phyloP scores from a whole-genome alignment of 2,329 filamentous ascomycete species.

The Aspergillus quadricinctus region DNA sequence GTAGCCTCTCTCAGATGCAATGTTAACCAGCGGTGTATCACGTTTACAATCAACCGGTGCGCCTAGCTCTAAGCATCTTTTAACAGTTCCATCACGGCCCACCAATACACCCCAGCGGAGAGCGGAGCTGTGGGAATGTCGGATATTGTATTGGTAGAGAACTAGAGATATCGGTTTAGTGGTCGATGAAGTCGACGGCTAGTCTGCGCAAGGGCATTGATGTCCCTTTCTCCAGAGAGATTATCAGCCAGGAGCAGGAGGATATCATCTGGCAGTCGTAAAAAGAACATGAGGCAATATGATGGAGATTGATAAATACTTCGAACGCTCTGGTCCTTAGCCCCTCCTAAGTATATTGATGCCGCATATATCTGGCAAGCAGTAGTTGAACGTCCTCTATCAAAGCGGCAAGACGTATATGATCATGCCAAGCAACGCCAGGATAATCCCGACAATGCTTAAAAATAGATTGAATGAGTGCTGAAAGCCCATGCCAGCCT shows the following conservation, averaged over 20 bases:
- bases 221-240: background rate
- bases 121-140: background rate
- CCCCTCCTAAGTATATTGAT: background rate
- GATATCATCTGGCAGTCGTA: background rate
- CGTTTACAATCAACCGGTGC: background rate
- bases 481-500: constrained; percentile 52
- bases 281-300: background rate
- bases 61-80: background rate
- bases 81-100: background rate
- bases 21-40: background rate
- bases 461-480: constrained; percentile 8
- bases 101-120: background rate
- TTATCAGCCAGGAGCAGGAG: background rate
- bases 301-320: too few species aligned
- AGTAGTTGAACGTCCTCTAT: background rate
- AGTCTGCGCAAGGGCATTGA: background rate
- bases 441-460: constrained; percentile 15
- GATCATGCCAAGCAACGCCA: constrained; percentile 19
- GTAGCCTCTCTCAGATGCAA: background rate
- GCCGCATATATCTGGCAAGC: background rate
- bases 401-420: constrained; percentile 9
- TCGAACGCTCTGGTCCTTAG: too few species aligned
- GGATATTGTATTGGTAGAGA: background rate
- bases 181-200: background rate
- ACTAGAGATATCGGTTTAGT: background rate